A percentile compares a stretch with the other conserved stretches of the same genome.
phyloP scores from a whole-genome alignment of 2,329 filamentous ascomycete species.

The Penicillium sp. region DNA sequence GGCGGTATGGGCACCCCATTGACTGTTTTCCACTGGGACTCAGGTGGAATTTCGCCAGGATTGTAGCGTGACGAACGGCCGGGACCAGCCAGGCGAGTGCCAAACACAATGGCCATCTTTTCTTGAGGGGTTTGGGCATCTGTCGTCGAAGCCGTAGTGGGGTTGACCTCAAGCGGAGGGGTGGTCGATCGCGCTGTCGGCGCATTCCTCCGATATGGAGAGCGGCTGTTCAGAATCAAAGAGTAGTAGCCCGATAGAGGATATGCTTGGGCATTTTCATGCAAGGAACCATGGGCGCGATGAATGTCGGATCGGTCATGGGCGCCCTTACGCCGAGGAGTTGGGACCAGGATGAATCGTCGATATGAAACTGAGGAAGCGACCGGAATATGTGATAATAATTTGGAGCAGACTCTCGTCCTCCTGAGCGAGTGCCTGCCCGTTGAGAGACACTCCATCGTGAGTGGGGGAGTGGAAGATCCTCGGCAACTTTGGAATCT shows the following conservation, averaged over 20 bases:
- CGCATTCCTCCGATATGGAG: constrained; percentile 23
- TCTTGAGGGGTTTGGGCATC: constrained; percentile 37
- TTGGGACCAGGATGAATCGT: constrained; percentile 22
- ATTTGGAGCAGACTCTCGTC: constrained; percentile 1
- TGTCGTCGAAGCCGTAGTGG: constrained; percentile 16
- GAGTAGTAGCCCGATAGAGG: constrained; percentile 46
- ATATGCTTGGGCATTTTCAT: constrained; percentile 34
- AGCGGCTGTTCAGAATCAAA: constrained; percentile 39
- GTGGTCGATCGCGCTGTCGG: constrained; percentile 18
- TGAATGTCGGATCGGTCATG: constrained; percentile 15
- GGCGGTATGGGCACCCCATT: constrained; percentile 82
- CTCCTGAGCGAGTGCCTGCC: constrained; percentile 20
- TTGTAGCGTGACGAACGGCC: constrained; percentile 58
- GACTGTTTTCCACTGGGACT: constrained; percentile 58
- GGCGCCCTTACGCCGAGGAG: constrained; percentile 21
- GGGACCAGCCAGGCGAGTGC: constrained; percentile 72
- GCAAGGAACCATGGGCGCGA: constrained; percentile 7
- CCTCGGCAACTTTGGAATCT: constrained; percentile 11
- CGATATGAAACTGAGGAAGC: constrained; percentile 6
- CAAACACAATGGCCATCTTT: constrained; percentile 72
- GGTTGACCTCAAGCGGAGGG: constrained; percentile 15
- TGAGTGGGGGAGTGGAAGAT: constrained; percentile 15
- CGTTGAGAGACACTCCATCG: constrained; percentile 29
- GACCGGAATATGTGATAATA: neutral
- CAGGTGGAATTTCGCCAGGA: constrained; percentile 55